Conservation (phyloP, 306 rosid species). For the Cercis canadensis region DNA sequence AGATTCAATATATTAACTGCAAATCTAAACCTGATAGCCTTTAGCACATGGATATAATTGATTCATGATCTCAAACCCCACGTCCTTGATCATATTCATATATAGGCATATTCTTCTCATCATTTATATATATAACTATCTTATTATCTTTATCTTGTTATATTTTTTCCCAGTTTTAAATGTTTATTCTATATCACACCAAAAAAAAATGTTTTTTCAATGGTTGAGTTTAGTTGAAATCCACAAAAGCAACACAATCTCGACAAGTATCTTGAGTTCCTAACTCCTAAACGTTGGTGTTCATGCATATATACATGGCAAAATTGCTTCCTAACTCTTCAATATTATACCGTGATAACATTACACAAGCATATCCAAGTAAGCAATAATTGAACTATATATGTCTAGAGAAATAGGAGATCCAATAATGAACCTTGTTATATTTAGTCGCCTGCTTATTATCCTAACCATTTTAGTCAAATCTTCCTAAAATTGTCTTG, state of each 20-base stretch:
- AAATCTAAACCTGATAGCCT: constrained; percentile 50
- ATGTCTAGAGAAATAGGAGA: not conserved
- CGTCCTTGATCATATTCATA: constrained; percentile 35
- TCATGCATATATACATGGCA: constrained; percentile 24
- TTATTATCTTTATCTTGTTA: not conserved
- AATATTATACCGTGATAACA: not conserved
- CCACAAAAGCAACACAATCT: constrained; percentile 52
- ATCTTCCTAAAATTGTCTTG: constrained; percentile 1
- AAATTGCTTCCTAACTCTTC: not conserved
- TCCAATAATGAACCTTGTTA: not conserved
- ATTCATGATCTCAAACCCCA: constrained; percentile 64
- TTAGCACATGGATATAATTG: constrained; percentile 54
- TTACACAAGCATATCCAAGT: constrained; percentile 14
- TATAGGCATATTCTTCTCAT: constrained; percentile 47
- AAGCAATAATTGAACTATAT: too few species aligned
- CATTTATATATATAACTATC: constrained; percentile 24
- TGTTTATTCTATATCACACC: constrained; percentile 2
- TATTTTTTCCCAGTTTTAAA: not conserved
- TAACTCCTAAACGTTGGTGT: constrained; percentile 29
- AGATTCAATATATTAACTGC: constrained; percentile 54
- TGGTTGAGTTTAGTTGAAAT: constrained; percentile 44
- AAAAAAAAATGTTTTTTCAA: too few species aligned
- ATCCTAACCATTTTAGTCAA: not conserved
- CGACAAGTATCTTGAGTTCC: constrained; percentile 58
- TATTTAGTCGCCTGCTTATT: too few species aligned